Evolutionary conservation across 345 rosid species (phyloP), one percentile per base, ranked within the genome.

Genomic region (Eucalyptus lansdowneana): DNA sequence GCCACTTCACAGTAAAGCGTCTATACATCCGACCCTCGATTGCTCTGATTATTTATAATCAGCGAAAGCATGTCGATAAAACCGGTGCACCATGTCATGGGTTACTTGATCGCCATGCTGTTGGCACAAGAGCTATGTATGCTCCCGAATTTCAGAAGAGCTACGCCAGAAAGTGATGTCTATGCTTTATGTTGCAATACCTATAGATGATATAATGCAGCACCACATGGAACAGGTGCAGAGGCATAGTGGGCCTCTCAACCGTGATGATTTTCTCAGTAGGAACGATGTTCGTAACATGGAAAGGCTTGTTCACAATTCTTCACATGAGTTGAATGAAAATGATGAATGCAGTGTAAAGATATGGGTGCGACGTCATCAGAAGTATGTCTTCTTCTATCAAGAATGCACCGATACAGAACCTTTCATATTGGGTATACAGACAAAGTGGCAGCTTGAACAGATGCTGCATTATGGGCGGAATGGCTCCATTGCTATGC

Each of bases 381-480:
- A 89, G 85, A 94, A 93, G 87, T 87, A 91, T 89, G 94, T 92
- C 27, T 94, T 94, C 90, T 92, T 91, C 93, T 94, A 90, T 90
- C 94, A 94, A 89, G 93, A 91, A 65, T 87, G 27, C 69, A 89
- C 92, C 65, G 89, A 34, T 60, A 31, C 91, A 22, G 93, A 93
- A 88, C 91, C 94, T 51, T 93, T 93, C 87, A 62, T 93, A 87
- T 86, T 94, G 91, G 96, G 95, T 49, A 90, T 93, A 87, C 96
- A 94, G 91, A 94, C 96, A 89, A 94, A 93, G 85, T 94, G 96
- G 95, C 96, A 94, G 92, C 90, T 94, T 92, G 93, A 93, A 51
- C 96, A 93, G 92, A 93, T 94, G 92, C 90, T 94, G 72, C 94
- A 42, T 76, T 90, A 90, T 91, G 95, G 96, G 37, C 91, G 91